Evolutionary conservation across 78 protist genomes (phyloP).

Genomic region (Polysphondylium violaceum): DNA sequence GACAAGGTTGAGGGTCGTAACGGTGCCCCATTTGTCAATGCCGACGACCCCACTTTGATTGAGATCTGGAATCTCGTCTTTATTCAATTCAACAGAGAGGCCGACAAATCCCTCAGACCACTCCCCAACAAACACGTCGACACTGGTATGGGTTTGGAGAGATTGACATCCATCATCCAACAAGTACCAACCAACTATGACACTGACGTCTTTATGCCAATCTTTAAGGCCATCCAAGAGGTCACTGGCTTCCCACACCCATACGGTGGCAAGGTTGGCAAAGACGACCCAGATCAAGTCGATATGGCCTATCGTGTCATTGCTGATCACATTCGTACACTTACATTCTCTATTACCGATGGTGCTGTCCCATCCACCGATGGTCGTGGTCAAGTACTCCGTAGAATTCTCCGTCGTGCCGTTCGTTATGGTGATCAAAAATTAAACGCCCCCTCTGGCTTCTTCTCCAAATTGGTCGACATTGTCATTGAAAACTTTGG

Average conservation of each 20-base stretch:
- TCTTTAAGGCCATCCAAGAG: conserved; percentile 92
- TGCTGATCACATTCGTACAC: conserved; percentile 99
- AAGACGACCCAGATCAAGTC: conserved; percentile 89
- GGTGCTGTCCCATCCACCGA: conserved; percentile 94
- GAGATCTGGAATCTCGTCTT: conserved; percentile 99
- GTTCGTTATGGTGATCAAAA: conserved; percentile 94
- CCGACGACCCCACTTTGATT: conserved; percentile 96
- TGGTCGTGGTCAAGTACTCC: conserved; percentile 95
- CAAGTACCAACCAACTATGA: conserved; percentile 96
- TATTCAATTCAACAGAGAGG: conserved; percentile 94
- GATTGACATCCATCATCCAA: conserved; percentile 95
- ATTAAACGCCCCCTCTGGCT: conserved; percentile 91
- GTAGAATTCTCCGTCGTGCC: conserved; percentile 97
- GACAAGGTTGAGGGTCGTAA: conserved; percentile 96
- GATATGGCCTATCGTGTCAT: conserved; percentile 99
- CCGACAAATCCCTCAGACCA: conserved; percentile 80
- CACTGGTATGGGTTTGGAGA: conserved; percentile 98
- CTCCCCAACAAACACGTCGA: conserved; percentile 97
- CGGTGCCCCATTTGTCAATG: conserved; percentile 92
- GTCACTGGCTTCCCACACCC: conserved; percentile 84
- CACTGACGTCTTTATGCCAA: conserved; percentile 96
- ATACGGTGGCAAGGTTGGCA: conserved; percentile 89
- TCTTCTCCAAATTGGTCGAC: conserved; percentile 89
- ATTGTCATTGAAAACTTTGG: conserved; percentile 88
- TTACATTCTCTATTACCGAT: conserved; percentile 96